Base-by-base conservation (phyloP, 108 stramenopile genomes). In the Skeletonema marinoi region DNA sequence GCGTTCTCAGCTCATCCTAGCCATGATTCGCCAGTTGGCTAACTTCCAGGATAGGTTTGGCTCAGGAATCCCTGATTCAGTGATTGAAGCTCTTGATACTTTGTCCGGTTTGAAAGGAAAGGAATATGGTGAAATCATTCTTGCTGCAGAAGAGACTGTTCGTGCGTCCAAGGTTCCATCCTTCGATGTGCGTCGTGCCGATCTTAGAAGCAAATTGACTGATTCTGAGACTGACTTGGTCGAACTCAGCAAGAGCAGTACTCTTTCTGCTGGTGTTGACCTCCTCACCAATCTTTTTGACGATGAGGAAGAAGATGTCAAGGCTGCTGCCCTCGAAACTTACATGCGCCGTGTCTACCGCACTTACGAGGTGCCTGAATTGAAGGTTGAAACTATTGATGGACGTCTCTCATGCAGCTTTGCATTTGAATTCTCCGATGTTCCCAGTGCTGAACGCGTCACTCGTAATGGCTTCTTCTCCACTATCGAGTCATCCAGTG, bases 301-400 rank as follows among this genome's bases (percentile, higher is more conserved):
- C 60, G 96, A 98, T 62, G 60, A 77, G 14, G 94, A 96, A 74
- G 68, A 74, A 30, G 61, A 60, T 16, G 88, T 98, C 30, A 86
- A 88, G 21, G 64, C 66, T 16, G 88, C 90, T 60, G 92, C 94
- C 6, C 59, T 96, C 48, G 96, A 97, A 78, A 88, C 90, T 25
- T 98, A 98, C 85, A 82, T 96, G 62, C 93, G 96, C 33, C 96
- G 98, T 65, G 92, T 98, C 48, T 98, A 98, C 92, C 95, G 97
- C 60, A 96, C 96, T 29, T 94, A 98, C 87, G 81, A 86, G 51
- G 88, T 97, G 29, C 82, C 88, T 29, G 73, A 75, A 51, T 66
- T 98, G 46, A 64, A 67, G 29, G 89, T 94, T 13, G 85, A 75
- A 36, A 86, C 85, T 13, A 75, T 73, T 16, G 84, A 91, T 58